Evolutionary conservation across 805 yeast species (phyloP), one percentile per base, ranked within the genome.

Genomic region (Candida xiaguanensis): DNA sequence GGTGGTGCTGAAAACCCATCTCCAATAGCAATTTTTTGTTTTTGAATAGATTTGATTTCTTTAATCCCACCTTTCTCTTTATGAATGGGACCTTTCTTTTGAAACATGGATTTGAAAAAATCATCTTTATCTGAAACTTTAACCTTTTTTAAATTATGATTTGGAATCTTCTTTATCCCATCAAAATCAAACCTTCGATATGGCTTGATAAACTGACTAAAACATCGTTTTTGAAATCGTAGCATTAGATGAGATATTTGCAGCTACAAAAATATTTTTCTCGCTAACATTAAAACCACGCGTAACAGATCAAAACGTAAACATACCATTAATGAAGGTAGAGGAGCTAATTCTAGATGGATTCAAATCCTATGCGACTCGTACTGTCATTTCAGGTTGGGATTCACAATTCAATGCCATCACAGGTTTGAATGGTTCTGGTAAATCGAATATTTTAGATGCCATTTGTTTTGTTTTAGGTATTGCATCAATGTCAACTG

Each of bases 401-500:
- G 99, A 93, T 61, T 76, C 86, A 1, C 95, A 85, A 63, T 95
- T 93, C 65, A 93, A 95, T 64, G 96, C 98, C 52, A 91, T 93
- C 57, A 95, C 99, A 0, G 99, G 99, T 6, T 72, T 93, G 36
- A 93, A 93, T 58, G 99, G 99, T 8, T 88, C 96, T 0, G 99
- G 99, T 5, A 93, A 93, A 56, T 91, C 98, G 16, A 93, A 93
- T 59, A 90, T 93, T 42, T 70, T 93, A 31, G 99, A 93, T 62
- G 95, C 99, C 41, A 91, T 93, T 41, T 93, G 99, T 63, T 93
- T 93, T 62, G 99, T 95, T n/a, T 71, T 93, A 24, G 99, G 99
- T 40, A 90, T 93, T 44, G 82, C 96, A 1, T 80, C 95, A 9
- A 89, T 91, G 93, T 59, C 86, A n/a, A 85, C 95, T 0, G 96